phyloP scores from a whole-genome alignment of 2,329 filamentous ascomycete species.

The Graphiopsis chlorocephala region DNA sequence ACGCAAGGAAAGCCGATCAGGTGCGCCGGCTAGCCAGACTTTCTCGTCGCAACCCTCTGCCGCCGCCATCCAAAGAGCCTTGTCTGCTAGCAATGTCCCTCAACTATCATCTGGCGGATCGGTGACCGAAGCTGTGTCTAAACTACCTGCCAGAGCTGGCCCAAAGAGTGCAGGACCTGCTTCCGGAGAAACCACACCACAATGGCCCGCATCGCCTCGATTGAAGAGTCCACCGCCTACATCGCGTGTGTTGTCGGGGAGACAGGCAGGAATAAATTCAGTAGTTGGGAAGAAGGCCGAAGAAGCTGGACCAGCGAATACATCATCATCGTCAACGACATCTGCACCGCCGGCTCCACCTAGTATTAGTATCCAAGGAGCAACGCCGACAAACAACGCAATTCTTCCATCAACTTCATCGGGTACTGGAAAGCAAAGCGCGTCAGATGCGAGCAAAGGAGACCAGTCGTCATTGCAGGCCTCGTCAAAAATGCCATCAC shows the following conservation, averaged over 20 bases:
- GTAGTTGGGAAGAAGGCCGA: constrained; percentile 36
- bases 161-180: constrained; percentile 58
- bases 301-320: constrained; percentile 15
- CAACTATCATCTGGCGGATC: constrained; percentile 57
- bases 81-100: constrained; percentile 67
- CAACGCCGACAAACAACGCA: constrained; percentile 40
- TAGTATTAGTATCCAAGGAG: constrained; percentile 46
- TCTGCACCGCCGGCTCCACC: constrained; percentile 36
- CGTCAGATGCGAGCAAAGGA: constrained; percentile 31
- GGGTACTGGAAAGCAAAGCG: constrained; percentile 5
- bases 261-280: constrained; percentile 39
- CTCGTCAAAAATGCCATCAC: constrained; percentile 40
- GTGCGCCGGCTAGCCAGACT: constrained; percentile 29
- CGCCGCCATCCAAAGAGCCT: constrained; percentile 61
- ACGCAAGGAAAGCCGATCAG: constrained; percentile 45
- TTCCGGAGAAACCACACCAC: constrained; percentile 51
- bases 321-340: neutral
- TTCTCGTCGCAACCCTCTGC: constrained; percentile 56
- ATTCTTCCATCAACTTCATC: constrained; percentile 25
- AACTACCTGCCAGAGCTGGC: constrained; percentile 52
- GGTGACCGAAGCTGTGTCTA: constrained; percentile 59
- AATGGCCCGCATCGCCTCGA: constrained; percentile 76
- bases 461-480: constrained; percentile 34
- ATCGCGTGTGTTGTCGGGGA: constrained; percentile 39
- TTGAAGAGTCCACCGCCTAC: constrained; percentile 68